Base-by-base conservation (phyloP, 2,329 filamentous ascomycete genomes). In the Cordyceps pruinosa region DNA sequence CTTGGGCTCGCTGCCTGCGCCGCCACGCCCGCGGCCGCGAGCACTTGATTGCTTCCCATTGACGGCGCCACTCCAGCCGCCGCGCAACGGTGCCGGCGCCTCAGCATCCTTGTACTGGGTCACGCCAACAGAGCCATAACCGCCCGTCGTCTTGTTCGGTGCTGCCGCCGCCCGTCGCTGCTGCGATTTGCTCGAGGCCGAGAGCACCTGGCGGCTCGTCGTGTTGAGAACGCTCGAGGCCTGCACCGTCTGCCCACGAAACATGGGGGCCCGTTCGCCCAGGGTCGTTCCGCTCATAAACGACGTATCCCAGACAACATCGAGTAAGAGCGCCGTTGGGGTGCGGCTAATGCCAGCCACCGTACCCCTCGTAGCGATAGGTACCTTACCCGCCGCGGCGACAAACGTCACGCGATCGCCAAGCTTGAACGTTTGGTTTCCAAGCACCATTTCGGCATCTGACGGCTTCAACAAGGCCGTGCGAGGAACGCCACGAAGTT, bases 271-370 rank as follows among this genome's bases (percentile, higher is more conserved):
- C 59, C 94, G 87, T 57, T 92, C 91, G 59, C 90, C 89, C 17
- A 99, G 80, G 0, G 89, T 94, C 2, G 92, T 97, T 61, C 94
- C 94, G 67, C 91, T 96, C 92, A 99, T 97, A 72, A 99, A 99
- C 0, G 90, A 88, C 13, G 84, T 83, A 69, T 99, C 95, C 73
- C 96, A 99, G 8, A 99, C 86, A 58, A 97, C 83, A 69, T 99
- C 94, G 37, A 99, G 79, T 58, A 97, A 80, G 47, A 89, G 83
- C 26, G 87, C 87, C 57, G 89, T 88, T 21, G 91, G 81, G 30
- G 92, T 97, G 57, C 90, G 87, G 60, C 91, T 97, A 68, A 97
- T 88, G 35, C 94, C 94, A 57, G 96, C 87, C n/a, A 99, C 90
- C 1, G 94, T 97, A 65, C 95, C 94, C 55, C 88, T 85, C 54